Evolutionary conservation across 768 basidiomycete genomes (phyloP), one percentile per base, ranked within the genome.

Genomic region (Russula compacta): DNA sequence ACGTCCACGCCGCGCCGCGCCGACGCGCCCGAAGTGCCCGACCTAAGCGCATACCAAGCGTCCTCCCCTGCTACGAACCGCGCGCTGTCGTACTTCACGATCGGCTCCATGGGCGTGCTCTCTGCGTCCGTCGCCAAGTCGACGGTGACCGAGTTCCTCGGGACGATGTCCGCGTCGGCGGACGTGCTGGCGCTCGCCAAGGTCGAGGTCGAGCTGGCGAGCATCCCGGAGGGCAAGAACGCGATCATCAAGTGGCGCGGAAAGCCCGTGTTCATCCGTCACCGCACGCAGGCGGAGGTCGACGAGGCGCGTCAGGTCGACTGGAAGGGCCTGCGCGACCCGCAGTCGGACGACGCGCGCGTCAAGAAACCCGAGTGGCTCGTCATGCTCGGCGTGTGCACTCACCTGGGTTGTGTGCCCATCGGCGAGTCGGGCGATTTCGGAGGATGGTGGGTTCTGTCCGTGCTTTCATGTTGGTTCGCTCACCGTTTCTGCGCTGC

Each of bases 231-330:
- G 81, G 94, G 94, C 74, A 95, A 94, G 83, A 95, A 95, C 72
- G 89, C 88, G 67, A 85, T 95, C 75, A 90, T 95, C 78, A 94
- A 98, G 79, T 99, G 97, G 97, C 90, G 97, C 71, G 97, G 97
- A 74, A 99, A 99, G 81, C 97, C 97, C 66, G 97, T 99, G 57
- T 98, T 98, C 81, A 93, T 99, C 73, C 85, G 97, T 67, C 97
- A 99, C 79, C 85, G 97, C 70, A 99, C 97, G 14, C 69, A 80
- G 59, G 81, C 79, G 58, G 97, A 99, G 79, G 90, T 99, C 68
- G 83, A 91, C 64, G 97, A 99, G 77, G 97, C 97, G 53, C 86
- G 90, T 75, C 69, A 73, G 42, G 77, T 81, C 59, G 85, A 95
- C 74, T 87, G 94, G 87, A 92, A 94, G 80, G 64, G 76, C 33